Conservation (phyloP, 495 filamentous ascomycete species). For the Hyaloscypha bicolor region DNA sequence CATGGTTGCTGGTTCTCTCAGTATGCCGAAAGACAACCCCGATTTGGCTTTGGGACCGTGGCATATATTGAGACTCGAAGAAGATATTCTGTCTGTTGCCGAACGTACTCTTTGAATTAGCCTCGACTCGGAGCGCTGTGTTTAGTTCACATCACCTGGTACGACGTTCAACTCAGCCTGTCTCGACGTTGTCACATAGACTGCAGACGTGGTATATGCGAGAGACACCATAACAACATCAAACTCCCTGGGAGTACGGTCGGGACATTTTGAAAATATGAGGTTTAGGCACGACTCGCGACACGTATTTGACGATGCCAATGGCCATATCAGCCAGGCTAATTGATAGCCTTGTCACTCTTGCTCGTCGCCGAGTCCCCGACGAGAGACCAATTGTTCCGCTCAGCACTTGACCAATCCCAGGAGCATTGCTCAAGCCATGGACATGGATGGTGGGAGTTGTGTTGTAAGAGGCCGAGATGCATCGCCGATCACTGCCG, state of each 20-base stretch:
- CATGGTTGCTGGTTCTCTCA: conserved; percentile 58
- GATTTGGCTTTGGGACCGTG: conserved; percentile 19
- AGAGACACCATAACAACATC: no score
- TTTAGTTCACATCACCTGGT: no score
- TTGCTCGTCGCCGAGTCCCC: background rate
- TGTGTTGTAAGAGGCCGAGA: no score
- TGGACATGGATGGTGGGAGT: background rate
- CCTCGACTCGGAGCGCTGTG: no score
- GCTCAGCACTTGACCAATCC: background rate
- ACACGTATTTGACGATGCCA: no score
- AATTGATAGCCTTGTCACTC: background rate
- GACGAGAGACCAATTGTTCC: background rate
- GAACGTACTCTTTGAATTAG: conserved; percentile 11
- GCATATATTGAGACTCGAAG: conserved; percentile 25
- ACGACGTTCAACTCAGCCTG: no score
- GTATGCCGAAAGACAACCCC: conserved; percentile 4
- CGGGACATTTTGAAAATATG: no score
- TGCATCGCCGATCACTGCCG: no score
- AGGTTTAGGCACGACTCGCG: no score
- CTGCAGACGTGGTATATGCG: no score
- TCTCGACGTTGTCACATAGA: no score
- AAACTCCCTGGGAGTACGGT: background rate
- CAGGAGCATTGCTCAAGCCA: background rate
- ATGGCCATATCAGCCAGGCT: background rate
- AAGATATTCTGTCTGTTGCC: conserved; percentile 22